Evolutionary conservation across 176 grass and related monocot species (phyloP).

Genomic region (Stipa capillata): DNA sequence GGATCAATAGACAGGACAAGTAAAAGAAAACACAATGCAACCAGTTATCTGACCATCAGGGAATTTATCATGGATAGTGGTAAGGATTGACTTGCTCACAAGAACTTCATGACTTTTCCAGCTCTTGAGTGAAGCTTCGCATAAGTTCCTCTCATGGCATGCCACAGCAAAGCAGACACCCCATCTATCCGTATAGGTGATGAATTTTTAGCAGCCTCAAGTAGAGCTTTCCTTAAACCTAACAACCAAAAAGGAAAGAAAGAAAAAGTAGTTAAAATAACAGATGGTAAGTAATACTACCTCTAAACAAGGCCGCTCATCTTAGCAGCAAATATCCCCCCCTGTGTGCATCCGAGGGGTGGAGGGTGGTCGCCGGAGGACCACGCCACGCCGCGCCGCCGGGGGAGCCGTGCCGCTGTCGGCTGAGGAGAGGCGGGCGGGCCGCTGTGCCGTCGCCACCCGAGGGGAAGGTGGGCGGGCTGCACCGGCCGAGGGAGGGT

Average conservation of each 20-base stretch:
- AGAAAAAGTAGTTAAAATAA: neutral
- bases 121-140: conserved; percentile 64
- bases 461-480: no score
- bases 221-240: conserved; percentile 53
- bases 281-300: neutral
- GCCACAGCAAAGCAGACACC: conserved; percentile 53
- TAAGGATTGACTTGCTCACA: conserved; percentile 52
- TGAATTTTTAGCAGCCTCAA: conserved; percentile 48
- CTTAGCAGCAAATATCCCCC: neutral
- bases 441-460: no score
- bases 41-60: conserved; percentile 41
- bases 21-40: neutral
- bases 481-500: no score
- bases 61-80: conserved; percentile 36
- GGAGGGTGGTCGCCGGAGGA: no score
- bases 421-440: no score
- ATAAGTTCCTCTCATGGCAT: conserved; percentile 69
- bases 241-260: neutral
- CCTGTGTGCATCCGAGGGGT: no score
- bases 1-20: neutral
- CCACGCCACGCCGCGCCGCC: no score
- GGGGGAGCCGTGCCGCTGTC: no score
- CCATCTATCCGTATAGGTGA: conserved; percentile 38
- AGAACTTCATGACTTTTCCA: conserved; percentile 52
- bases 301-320: neutral